Percentiles rank a stretch among this genome's conserved stretches.
phyloP scores from a whole-genome alignment of 2,329 filamentous ascomycete genomes.

The Beauveria sp. region DNA sequence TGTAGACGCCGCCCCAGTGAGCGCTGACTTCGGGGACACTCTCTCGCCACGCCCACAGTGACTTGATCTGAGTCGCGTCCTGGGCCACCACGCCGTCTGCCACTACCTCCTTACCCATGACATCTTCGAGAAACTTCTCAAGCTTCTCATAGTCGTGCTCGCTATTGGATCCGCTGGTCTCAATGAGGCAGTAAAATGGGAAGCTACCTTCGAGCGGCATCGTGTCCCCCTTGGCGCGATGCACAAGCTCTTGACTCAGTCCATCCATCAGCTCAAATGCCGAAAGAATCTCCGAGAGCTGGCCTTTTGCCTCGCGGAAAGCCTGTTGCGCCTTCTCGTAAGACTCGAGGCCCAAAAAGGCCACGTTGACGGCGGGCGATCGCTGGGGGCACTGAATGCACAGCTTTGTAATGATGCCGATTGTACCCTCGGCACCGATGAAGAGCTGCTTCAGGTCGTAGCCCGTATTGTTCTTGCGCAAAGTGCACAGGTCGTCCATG shows the following conservation, averaged over 20 bases:
- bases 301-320: conserved; percentile 80
- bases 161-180: conserved; percentile 89
- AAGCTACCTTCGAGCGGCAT: conserved; percentile 75
- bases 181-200: conserved; percentile 93
- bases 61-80: conserved; percentile 80
- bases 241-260: conserved; percentile 70
- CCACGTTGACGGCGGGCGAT: conserved; percentile 84
- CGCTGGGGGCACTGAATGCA: conserved; percentile 85
- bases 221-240: conserved; percentile 65
- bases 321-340: conserved; percentile 83
- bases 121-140: conserved; percentile 79
- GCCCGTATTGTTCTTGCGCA: conserved; percentile 98
- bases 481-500: conserved; percentile 75
- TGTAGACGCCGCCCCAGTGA: conserved; percentile 93
- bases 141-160: conserved; percentile 94
- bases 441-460: conserved; percentile 97
- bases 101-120: conserved; percentile 83
- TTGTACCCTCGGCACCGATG: conserved; percentile 89
- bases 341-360: conserved; percentile 84
- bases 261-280: conserved; percentile 97
- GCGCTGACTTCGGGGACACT: conserved; percentile 83
- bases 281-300: conserved; percentile 90
- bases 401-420: conserved; percentile 87
- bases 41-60: conserved; percentile 89
- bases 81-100: conserved; percentile 86